Evolutionary conservation across 2,329 filamentous ascomycete species (phyloP), one percentile per base, ranked within the genome.

Genomic region (Sporothrix schenckii): DNA sequence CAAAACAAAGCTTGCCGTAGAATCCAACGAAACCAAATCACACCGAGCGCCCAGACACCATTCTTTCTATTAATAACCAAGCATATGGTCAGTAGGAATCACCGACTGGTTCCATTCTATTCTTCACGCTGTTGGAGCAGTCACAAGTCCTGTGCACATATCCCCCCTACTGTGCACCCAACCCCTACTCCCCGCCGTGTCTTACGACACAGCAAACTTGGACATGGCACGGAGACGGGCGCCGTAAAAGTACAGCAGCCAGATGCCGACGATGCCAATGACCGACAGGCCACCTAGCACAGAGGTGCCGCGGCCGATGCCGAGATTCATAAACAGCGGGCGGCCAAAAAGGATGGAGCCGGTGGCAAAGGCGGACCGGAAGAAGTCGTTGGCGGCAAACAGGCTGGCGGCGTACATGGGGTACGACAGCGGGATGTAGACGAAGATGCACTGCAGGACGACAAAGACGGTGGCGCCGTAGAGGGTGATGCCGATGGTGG

Each of bases 311-410:
- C 79, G 81, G 5, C 82, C 87, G 39, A 91, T 84, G 16, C 88
- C 88, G 5, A 91, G 75, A 74, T 88, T 87, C 19, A 79, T 77
- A 70, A 85, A 91, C 69, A 91, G 80, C 6, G 88, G 88, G 61
- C 84, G 82, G 0, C 85, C 83, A 74, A 89, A 90, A 24, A 90
- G 78, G 60, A 91, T 83, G 34, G 85, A 85, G 0, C 83, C 87
- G 67, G 85, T 87, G 7, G 88, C 89, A 3, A 91, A 78, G 2
- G 86, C 83, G 41, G 82, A 84, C 53, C 86, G 82, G 77, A 85
- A 83, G 76, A 88, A 86, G 79, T 88, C 87, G 75, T 88, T 89
- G 6, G 82, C 86, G 0, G 87, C 87, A 75, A 89, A 88, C 27
- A 89, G 78, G 65, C 82, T 85, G 50, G 87, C 86, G 0, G 86